A percentile compares a stretch with the other conserved stretches of the same genome.
Evolutionary conservation across 208 protist species (phyloP).

Genomic region (Cochliopodium minus): DNA sequence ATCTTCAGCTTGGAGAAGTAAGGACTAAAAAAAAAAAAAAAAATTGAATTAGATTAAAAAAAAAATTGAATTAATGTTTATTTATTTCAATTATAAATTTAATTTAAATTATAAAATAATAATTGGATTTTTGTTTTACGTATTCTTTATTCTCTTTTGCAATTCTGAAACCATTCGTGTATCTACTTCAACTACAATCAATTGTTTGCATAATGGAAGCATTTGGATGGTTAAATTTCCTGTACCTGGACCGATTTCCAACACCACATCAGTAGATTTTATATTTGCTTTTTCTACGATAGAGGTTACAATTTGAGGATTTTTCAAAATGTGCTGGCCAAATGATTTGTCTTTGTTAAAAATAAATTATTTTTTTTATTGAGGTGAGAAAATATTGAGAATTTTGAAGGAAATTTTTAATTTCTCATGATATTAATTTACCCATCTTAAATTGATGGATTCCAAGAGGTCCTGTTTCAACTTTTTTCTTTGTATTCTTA

Average conservation of each 20-base stretch:
- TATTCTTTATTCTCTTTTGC: constrained; percentile 88
- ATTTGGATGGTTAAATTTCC: constrained; percentile 98
- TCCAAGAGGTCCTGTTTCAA: too few species aligned
- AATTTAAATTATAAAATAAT: too few species aligned
- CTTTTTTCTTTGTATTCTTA: too few species aligned
- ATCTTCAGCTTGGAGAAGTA: constrained; percentile 78
- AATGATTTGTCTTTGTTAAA: constrained; percentile 88
- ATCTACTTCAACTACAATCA: constrained; percentile 97
- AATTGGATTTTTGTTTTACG: constrained; percentile 23
- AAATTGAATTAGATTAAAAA: too few species aligned
- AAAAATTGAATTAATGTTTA: too few species aligned
- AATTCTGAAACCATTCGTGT: constrained; percentile 96
- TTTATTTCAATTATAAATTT: too few species aligned
- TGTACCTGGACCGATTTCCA: constrained; percentile 98
- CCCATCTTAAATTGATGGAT: too few species aligned
- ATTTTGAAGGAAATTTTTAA: too few species aligned
- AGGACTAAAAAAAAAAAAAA: too few species aligned
- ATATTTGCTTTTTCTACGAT: constrained; percentile 89
- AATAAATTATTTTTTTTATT: too few species aligned
- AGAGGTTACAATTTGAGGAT: constrained; percentile 84
- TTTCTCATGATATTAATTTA: too few species aligned
- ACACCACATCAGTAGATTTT: constrained; percentile 84
- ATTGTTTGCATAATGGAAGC: constrained; percentile 80
- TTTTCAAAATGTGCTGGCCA: constrained; percentile 97
- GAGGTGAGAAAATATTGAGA: too few species aligned